Evolutionary conservation across 768 basidiomycete species (phyloP).

Genomic region (Artomyces pyxidatus): DNA sequence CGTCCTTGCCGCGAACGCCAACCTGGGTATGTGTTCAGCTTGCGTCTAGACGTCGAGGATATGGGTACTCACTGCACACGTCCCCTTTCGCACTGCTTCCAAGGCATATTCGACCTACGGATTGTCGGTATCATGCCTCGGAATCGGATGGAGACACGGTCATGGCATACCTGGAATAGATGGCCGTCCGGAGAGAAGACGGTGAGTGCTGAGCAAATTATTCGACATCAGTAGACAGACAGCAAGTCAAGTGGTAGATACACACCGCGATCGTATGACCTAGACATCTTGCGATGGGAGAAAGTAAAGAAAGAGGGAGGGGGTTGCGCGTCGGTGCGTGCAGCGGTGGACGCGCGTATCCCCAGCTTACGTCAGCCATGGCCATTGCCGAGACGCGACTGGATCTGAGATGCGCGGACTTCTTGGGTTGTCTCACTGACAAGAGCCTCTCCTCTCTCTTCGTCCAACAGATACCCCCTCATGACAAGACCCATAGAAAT

Average conservation of each 20-base stretch:
- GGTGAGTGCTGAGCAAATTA: conserved; percentile 62
- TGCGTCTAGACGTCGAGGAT: background rate
- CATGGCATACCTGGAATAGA: conserved; percentile 75
- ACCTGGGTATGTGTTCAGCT: conserved; percentile 44
- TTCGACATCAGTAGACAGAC: conserved; percentile 1
- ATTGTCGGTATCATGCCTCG: conserved; percentile 17
- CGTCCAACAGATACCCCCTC: too few relatives aligned
- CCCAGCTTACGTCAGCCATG: background rate
- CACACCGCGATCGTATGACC: conserved; percentile 95
- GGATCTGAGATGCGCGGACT: background rate
- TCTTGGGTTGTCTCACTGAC: background rate
- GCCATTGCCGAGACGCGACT: background rate
- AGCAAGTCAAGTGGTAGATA: background rate
- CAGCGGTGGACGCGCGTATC: conserved; percentile 15
- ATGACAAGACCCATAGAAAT: too few relatives aligned
- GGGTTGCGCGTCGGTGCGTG: too few relatives aligned
- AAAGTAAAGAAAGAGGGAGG: conserved; percentile 1
- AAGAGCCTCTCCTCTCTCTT: too few relatives aligned
- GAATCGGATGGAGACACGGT: background rate
- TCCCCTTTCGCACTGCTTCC: conserved; percentile 96
- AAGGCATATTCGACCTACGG: conserved; percentile 93
- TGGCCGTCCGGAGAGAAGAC: conserved; percentile 99
- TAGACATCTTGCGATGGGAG: conserved; percentile 51
- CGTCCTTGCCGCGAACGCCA: conserved; percentile 89
- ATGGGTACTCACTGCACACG: conserved; percentile 71